phyloP scores from a whole-genome alignment of 768 basidiomycete species.

The Mycena filopes region DNA sequence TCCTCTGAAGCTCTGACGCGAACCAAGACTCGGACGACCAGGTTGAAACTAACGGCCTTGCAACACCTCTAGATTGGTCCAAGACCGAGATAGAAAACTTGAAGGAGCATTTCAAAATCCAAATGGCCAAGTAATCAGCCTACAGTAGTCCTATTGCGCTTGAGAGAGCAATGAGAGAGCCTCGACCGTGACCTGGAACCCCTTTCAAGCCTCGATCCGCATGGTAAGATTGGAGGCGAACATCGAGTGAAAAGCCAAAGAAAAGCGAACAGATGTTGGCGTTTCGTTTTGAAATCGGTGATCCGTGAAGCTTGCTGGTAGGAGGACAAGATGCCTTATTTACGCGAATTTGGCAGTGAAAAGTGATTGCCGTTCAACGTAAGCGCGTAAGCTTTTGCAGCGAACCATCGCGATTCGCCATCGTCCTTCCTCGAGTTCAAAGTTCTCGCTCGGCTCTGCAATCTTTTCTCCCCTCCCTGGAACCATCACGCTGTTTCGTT shows the following conservation, averaged over 20 bases:
- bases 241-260: neutral
- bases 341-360: neutral
- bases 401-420: too few relatives aligned
- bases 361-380: constrained; percentile 10
- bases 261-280: constrained; percentile 5
- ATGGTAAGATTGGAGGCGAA: neutral
- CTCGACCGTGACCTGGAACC: neutral
- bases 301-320: constrained; percentile 18
- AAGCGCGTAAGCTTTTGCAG: too few relatives aligned
- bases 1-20: neutral
- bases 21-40: neutral
- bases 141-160: too few relatives aligned
- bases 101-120: too few relatives aligned
- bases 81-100: too few relatives aligned
- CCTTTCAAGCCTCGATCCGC: constrained; percentile 6
- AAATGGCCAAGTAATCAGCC: too few relatives aligned
- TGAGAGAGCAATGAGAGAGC: too few relatives aligned
- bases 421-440: neutral
- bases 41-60: neutral
- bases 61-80: too few relatives aligned
- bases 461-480: neutral
- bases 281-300: neutral
- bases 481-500: constrained; percentile 2
- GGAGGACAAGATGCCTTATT: neutral
- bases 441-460: constrained; percentile 16